Evolutionary conservation across 352 stramenopile genomes (phyloP), one percentile per base, ranked within the genome.

Genomic region (Pythium folliculosum): DNA sequence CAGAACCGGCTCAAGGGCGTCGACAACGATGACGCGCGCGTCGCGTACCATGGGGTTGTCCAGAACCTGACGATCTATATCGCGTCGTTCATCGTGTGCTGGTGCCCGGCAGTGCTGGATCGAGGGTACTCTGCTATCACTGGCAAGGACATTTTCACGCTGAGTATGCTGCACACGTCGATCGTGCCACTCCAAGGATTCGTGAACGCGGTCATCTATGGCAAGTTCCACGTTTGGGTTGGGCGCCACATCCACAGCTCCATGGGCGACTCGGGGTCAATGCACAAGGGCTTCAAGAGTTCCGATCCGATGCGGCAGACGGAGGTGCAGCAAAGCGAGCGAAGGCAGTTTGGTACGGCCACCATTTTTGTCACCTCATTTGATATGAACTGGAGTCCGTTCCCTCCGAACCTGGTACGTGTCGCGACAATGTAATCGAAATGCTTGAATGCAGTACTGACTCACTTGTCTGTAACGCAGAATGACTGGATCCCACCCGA

Each of bases 61-160:
- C 80, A 91, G 71, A 95, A 93, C 63, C 73, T 95, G 63, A 92
- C 84, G 0, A 80, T 92, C 60, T 95, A 93, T 61, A 92, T 95
- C 35, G 71, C 74, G 5, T 79, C 78, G 16, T 95, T 93, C 67
- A 87, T 95, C 48, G 69, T 92, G n/a, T 93, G 84, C 55, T 93
- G 86, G 82, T 61, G 87, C 21, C 86, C 86, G 0, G 82, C 86
- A 1, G 82, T 95, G 7, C 54, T 83, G 7, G 83, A 93, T 43
- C 80, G 86, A 44, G 81, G 68, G 0, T 92, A 92, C 69, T 77
- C 66, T 2, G 84, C 76, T 8, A 87, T 89, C 59, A 84, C 77
- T 14, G 76, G 78, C 38, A 40, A 86, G 0, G 80, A 83, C 12
- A 77, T 84, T 2, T 90, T 91, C 59, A 74, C 73, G 3, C 57